Percentiles rank a stretch among this genome's conserved stretches.
These are phyloP conservation scores for Penicillium sp. DNA, from an alignment of 2,329 filamentous ascomycete genomes.

Conservation along the genomic window DNA sequence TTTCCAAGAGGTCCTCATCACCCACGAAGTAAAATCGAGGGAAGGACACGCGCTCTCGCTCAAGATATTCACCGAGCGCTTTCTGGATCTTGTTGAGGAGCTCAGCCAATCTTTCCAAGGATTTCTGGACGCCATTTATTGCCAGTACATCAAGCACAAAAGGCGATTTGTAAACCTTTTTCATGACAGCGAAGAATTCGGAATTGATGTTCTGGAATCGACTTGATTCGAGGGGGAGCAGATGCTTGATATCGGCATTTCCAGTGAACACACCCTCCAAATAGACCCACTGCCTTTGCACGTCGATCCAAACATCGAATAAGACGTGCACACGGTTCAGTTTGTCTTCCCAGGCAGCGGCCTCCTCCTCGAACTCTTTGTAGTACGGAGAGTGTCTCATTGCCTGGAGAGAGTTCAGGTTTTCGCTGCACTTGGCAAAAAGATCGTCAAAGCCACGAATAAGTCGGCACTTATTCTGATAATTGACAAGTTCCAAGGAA, in stretches of 20 bases:
- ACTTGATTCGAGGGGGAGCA: slow-evolving; percentile 91
- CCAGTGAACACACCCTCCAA: slow-evolving; percentile 97
- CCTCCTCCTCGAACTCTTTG: slow-evolving; percentile 98
- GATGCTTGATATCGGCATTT: slow-evolving; percentile 97
- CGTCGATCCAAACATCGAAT: slow-evolving; percentile 99
- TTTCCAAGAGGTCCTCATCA: slow-evolving; percentile 95
- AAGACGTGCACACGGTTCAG: slow-evolving; percentile 94
- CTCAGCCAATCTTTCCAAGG: slow-evolving; percentile 90
- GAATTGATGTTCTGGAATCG: slow-evolving; percentile 99
- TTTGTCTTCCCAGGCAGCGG: slow-evolving; percentile 94
- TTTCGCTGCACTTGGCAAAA: slow-evolving; percentile 97
- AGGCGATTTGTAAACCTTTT: slow-evolving; percentile 95
- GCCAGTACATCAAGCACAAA: slow-evolving; percentile 93
- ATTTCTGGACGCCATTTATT: slow-evolving; percentile 93
- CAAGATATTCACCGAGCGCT: slow-evolving; percentile 94
- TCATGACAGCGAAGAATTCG: slow-evolving; percentile 98
- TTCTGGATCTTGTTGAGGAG: slow-evolving; percentile 99
- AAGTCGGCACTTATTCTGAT: slow-evolving; percentile 95
- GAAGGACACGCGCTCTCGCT: slow-evolving; percentile 95
- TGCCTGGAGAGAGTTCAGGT: slow-evolving; percentile 92
- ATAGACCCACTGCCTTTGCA: slow-evolving; percentile 99
- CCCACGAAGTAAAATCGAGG: slow-evolving; percentile 99
- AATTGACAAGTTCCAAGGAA: slow-evolving; percentile 86
- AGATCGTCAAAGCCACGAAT: slow-evolving; percentile 98
- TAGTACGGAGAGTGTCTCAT: slow-evolving; percentile 99